Evolutionary conservation across 1,284 basidiomycete genomes (phyloP), one percentile per base, ranked within the genome.

Genomic region (Rhizoctonia solani): DNA sequence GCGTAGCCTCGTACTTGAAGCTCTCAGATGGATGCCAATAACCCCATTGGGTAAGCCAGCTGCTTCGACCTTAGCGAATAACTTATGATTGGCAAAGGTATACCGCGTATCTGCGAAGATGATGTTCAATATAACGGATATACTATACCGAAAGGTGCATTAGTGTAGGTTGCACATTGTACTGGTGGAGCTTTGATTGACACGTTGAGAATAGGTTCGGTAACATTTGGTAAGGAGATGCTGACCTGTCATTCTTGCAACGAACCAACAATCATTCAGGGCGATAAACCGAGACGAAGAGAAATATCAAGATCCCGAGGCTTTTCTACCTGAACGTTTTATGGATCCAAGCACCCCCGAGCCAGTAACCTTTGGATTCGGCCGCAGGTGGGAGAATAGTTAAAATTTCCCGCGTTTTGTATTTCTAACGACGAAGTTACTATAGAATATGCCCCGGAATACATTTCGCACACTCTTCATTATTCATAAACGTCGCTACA

Each of bases 361-460:
- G 23, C 42, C 56, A 8, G 42, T 44, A 16, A 34, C 25, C 2
- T 59, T 59, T 37, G 56, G 56, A 11, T 59, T 49, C n/a, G 56
- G 56, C 34, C 42, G 56, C 14, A 47, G 56, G 56, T 59, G 19
- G 5, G 44, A 14, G 8, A 1, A 47, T 1, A 34, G 14, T 16
- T 30, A 25, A 9, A 8, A 39, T 8, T n/a, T 16, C 16, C 37
- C n/a, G 19, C 44, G 19, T 11, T 23, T 3, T 2, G 19, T 6
- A 25, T 14, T 32, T 21, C 14, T 16, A 21, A 47, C 9, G 3
- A 30, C 16, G n/a, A n/a, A 14, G 1, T 11, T 3, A 19, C 21
- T 19, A 27, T 4, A 66, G 68, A 25, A 21, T 53, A 19, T 69
- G 68, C 32, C 68, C 68, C 3, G 68, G 68, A 4, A 30, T 58